Conservation (phyloP, 768 basidiomycete genomes). For the Hydnomerulius pinastri region DNA sequence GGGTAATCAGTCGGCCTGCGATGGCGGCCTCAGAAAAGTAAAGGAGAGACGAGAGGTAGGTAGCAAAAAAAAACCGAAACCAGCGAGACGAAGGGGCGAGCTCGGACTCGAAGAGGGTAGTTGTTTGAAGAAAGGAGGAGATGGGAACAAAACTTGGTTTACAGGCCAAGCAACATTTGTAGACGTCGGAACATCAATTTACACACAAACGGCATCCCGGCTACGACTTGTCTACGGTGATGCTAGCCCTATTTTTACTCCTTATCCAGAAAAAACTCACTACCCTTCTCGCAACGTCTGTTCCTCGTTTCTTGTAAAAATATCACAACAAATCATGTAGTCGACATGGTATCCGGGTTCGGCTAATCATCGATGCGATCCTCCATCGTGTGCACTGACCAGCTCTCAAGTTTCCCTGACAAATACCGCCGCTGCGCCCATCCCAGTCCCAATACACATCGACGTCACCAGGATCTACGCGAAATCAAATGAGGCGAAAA, state of each 20-base stretch:
- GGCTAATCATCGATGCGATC: too few relatives aligned
- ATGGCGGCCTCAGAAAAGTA: slow-evolving; percentile 10
- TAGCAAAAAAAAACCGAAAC: slow-evolving; percentile 13
- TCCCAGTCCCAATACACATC: slow-evolving; percentile 90
- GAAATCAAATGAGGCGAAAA: slow-evolving; percentile 2
- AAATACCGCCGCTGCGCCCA: slow-evolving; percentile 86
- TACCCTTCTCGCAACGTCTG: background rate
- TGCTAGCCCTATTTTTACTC: too few relatives aligned
- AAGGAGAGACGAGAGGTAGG: slow-evolving; percentile 25
- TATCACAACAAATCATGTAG: too few relatives aligned
- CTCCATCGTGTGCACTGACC: too few relatives aligned
- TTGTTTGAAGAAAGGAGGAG: background rate
- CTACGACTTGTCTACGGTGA: background rate
- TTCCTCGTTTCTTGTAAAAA: background rate
- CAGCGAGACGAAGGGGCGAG: slow-evolving; percentile 17
- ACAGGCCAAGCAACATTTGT: slow-evolving; percentile 9
- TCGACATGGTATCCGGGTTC: too few relatives aligned
- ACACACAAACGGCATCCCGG: slow-evolving; percentile 8
- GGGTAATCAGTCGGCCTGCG: slow-evolving; percentile 19
- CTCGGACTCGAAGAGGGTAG: slow-evolving; percentile 14
- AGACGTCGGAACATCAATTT: slow-evolving; percentile 10
- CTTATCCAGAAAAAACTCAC: too few relatives aligned
- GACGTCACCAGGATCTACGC: slow-evolving; percentile 75
- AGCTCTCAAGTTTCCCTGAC: slow-evolving; percentile 48
- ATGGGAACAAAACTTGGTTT: slow-evolving; percentile 11